These are phyloP conservation scores for Yarrowia galli DNA, from an alignment of 1,139 yeast species.

Conservation along the genomic window DNA sequence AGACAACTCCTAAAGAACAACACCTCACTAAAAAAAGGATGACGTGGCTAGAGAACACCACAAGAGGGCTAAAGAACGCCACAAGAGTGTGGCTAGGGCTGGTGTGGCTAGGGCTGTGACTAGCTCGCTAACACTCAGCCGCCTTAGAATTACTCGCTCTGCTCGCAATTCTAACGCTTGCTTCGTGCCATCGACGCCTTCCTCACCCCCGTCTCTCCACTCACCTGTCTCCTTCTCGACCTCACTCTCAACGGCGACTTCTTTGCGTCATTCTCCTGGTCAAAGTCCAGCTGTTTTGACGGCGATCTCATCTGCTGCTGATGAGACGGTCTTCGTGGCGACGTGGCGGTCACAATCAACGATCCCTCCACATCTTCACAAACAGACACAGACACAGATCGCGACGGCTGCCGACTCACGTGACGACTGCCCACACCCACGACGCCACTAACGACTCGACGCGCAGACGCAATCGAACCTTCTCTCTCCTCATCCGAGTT, in stretches of 20 bases:
- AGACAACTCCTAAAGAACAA: no score
- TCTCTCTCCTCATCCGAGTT: constrained; percentile 35
- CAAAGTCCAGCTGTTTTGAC: constrained; percentile 25
- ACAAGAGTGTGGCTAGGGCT: no score
- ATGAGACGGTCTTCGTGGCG: constrained; percentile 2
- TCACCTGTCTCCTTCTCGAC: neutral
- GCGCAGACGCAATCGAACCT: constrained; percentile 17
- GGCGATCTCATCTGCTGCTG: constrained; percentile 29
- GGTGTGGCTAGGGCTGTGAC: no score
- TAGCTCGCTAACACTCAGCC: neutral
- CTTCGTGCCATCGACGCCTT: neutral
- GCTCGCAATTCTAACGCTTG: neutral
- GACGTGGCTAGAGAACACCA: no score
- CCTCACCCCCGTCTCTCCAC: constrained; percentile 19
- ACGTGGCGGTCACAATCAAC: constrained; percentile 36
- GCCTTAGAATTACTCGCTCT: neutral
- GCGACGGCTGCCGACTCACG: constrained; percentile 8
- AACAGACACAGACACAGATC: constrained; percentile 33
- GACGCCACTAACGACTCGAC: neutral
- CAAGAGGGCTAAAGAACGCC: no score
- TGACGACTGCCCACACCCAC: no score
- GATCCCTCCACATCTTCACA: constrained; percentile 38
- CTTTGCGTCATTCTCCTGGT: constrained; percentile 26
- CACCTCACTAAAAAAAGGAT: no score
- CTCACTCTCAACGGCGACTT: constrained; percentile 18